Base-by-base conservation (phyloP, 2,329 filamentous ascomycete genomes). In the Fusarium algeriense region DNA sequence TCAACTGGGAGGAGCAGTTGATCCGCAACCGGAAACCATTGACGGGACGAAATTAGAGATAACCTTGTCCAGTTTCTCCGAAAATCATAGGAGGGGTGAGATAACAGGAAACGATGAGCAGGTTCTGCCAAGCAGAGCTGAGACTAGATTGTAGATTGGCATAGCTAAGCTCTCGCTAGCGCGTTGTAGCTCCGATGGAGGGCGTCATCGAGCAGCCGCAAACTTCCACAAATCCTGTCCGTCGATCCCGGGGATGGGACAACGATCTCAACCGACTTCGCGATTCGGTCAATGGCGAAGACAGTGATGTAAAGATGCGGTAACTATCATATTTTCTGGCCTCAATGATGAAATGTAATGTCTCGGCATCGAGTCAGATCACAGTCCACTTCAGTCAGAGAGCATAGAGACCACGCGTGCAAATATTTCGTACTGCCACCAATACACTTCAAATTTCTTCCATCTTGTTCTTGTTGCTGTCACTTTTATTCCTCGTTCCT, bases 161-260 rank as follows among this genome's bases (percentile, higher is more conserved):
- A 61, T 44, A 41, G 62, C 45, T 56, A 60, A 70, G 63, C 67
- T 38, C 44, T 28, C 34, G n/a, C 56, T 70, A 70, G 67, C 43
- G 66, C 10, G 40, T 5, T 35, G 8, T 64, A 44, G 64, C 60
- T 58, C 38, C 15, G 32, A 46, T 67, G 23, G 12, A 46, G 19
- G 35, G 65, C 69, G 69, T 72, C 69, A 72, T 72, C 37, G 60
- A 67, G 28, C 30, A 32, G 43, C 35, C 60, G 69, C 55, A 72
- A 71, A 62, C 34, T 59, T 66, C 64, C 64, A 32, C 34, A 15
- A n/a, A 72, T 69, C 69, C 64, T 44, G 50, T 34, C 56, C n/a
- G 69, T 73, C 66, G 69, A 72, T 72, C 69, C 41, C n/a, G 17
- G 19, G 11, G 11, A 30, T 30, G 30, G 30, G 4, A 23, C 14